A percentile compares a stretch with the other conserved stretches of the same genome.
Evolutionary conservation across 139 green algal species (phyloP).

Genomic region (Volvox reticuliferus): DNA sequence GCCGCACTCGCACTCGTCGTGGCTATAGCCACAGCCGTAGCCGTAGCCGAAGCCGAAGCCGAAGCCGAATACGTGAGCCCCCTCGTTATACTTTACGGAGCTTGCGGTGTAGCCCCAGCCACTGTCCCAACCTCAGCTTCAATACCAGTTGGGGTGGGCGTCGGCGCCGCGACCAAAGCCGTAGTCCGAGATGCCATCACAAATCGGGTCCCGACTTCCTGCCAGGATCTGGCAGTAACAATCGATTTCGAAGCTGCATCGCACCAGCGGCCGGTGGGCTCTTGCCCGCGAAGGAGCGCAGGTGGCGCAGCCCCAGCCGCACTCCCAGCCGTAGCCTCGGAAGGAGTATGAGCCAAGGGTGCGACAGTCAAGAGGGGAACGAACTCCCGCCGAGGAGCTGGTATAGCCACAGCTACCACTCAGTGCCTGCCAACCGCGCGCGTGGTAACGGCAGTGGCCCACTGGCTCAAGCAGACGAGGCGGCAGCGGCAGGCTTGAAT

Average conservation of each 20-base stretch:
- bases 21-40: no score
- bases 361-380: not conserved
- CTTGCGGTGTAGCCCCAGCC: not conserved
- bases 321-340: not conserved
- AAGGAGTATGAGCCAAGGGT: not conserved
- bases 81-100: no score
- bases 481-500: not conserved
- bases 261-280: not conserved
- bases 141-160: no score
- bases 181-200: not conserved
- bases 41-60: not conserved
- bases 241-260: not conserved
- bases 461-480: not conserved
- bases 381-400: not conserved
- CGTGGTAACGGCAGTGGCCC: not conserved
- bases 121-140: not conserved
- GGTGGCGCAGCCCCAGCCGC: slow-evolving; percentile 35
- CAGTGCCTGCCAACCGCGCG: not conserved
- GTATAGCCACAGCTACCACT: not conserved
- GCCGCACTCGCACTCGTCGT: no score
- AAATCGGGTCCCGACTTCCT: not conserved
- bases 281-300: not conserved
- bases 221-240: not conserved
- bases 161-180: not conserved
- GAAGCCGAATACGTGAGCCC: not conserved